Base-by-base conservation (phyloP, 2,329 filamentous ascomycete genomes). In the Sarocladiaceae sp. region DNA sequence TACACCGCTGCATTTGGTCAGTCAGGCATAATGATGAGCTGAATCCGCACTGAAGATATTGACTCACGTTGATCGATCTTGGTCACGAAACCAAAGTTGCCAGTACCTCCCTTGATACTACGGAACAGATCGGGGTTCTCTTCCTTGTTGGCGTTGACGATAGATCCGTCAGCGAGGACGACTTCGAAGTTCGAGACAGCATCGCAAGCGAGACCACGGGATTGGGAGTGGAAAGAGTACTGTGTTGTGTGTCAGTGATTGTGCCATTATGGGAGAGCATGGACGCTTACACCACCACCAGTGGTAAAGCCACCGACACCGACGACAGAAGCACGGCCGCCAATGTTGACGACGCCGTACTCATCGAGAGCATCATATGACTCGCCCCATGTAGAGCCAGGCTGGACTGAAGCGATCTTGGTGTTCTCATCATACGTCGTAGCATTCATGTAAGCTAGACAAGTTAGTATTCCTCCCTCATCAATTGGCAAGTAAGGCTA, bases 61-160 rank as follows among this genome's bases (percentile, higher is more conserved):
- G 44, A 44, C 35, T 48, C 39, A 42, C 47, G 23, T n/a, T 39
- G 35, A 5, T 71, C 66, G 61, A 80, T 68, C 11, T 73, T 75
- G 18, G 71, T 64, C 7, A 81, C 74, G 2, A 82, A 64, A 3
- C 72, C 79, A 55, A 77, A 82, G 23, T 72, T 80, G 1, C 78
- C 76, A 1, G 78, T 76, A 18, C 50, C 53, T 17, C 77, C 77
- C 42, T 69, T 66, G 2, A 80, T 64, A 3, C 77, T 78, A 76
- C 77, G 82, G 63, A 75, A 82, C 2, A 83, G 67, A 49, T 81
- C 78, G 0, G 65, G 49, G 52, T 80, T 71, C 23, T 73, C 55
- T 2, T 64, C 62, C 2, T 62, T 63, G 8, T 65, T 70, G 2
- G 74, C 76, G 2, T 62, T 69, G 1, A 78, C 56, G 22, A 73